Base-by-base conservation (phyloP, 768 basidiomycete species). In the Termitomyces sp. region DNA sequence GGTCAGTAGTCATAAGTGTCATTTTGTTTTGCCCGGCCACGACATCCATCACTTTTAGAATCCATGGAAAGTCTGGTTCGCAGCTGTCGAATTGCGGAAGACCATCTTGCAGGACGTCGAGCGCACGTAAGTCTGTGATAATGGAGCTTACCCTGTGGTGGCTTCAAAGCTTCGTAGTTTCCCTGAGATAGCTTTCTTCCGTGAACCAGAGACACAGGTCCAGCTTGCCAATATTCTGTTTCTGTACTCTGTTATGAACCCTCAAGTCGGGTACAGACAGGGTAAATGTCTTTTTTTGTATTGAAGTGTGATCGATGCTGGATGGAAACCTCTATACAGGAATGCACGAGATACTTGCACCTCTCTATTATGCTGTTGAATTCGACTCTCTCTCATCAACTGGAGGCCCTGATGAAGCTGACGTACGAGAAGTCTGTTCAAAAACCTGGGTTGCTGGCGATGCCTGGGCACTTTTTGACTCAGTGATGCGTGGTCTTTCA, bases 271-370 rank as follows among this genome's bases (percentile, higher is more conserved):
- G 21, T 99, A 99, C 68, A 83, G 97, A 31, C 97, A 99, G 77
- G 81, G 80, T 79, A 47, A 45, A 46, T 60, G 40, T 47, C 2
- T 19, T 15, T 48, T 23, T 33, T 35, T 9, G 17, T 9, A 43
- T 42, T 23, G 17, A 54, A 19, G 17, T 15, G 31, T 33, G 31
- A 33, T 15, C 41, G 35, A 38, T 41, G 11, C 33, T 30, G 6
- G 40, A 51, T 8, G 50, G 6, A 15, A 31, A 12, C 42, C n/a
- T 41, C 5, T 8, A 3, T 38, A 41, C 45, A 81, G 96, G 97
- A 53, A 98, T 99, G 97, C 97, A 99, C 66, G 97, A 99, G 67
- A 73, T 98, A 9, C 80, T 98, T 21, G 97, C 95, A 3, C 88
- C 92, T 0, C 69, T 98, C 30, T 91, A 91, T 63, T 84, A 90